Evolutionary conservation across 1,284 basidiomycete species (phyloP).

Genomic region (Leccinum subfulvum): DNA sequence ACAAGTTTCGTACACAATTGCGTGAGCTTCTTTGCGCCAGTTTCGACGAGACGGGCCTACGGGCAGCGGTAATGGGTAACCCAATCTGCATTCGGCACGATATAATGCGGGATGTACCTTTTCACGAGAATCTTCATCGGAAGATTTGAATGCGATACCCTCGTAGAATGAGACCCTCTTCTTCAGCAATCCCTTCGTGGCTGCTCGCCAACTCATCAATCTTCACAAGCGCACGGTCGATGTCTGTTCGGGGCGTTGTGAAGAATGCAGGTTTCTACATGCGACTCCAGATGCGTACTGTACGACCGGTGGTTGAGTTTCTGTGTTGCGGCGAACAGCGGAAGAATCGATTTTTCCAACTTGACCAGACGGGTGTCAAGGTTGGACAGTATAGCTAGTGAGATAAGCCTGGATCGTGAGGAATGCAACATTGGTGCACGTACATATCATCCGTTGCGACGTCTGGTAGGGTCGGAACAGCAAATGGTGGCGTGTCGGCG

Average conservation of each 20-base stretch:
- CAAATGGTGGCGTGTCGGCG: no score
- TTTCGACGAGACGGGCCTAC: conserved; percentile 72
- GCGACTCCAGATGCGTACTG: conserved; percentile 44
- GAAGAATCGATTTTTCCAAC: conserved; percentile 78
- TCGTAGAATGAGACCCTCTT: conserved; percentile 72
- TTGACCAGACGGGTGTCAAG: conserved; percentile 76
- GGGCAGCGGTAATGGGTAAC: no score
- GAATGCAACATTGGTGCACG: conserved; percentile 27
- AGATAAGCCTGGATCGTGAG: conserved; percentile 18
- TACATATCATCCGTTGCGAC: conserved; percentile 80
- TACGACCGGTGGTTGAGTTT: conserved; percentile 66
- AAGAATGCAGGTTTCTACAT: conserved; percentile 1
- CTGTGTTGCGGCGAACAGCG: conserved; percentile 72
- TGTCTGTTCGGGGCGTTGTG: conserved; percentile 51
- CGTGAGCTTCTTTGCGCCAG: conserved; percentile 74
- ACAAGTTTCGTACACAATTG: conserved; percentile 81
- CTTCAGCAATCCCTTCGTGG: conserved; percentile 72
- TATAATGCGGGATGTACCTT: conserved; percentile 39
- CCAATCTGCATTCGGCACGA: not conserved
- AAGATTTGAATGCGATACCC: conserved; percentile 77
- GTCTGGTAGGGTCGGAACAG: conserved; percentile 52
- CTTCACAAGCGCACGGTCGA: conserved; percentile 71
- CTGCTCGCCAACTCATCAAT: conserved; percentile 76
- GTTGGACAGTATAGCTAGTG: conserved; percentile 70
- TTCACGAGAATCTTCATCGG: conserved; percentile 56